Percentiles rank a stretch among this genome's conserved stretches.
Conservation (phyloP, 768 basidiomycete genomes). For the Hericium rajendrae region DNA sequence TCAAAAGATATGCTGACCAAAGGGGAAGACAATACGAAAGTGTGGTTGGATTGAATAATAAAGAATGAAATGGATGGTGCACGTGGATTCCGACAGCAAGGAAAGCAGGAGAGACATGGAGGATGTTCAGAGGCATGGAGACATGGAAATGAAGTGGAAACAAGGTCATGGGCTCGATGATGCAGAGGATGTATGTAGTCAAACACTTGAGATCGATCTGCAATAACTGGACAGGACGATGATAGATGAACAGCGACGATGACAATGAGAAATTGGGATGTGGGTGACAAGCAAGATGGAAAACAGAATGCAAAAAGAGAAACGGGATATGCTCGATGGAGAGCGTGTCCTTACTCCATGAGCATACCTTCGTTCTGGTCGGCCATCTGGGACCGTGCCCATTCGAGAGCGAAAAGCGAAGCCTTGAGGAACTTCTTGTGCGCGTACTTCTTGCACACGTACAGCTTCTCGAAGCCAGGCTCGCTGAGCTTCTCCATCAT, state of each 20-base stretch:
- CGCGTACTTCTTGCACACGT: slow-evolving; percentile 93
- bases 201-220: slow-evolving; percentile 5
- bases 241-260: slow-evolving; percentile 13
- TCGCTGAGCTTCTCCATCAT: slow-evolving; percentile 79
- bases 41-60: slow-evolving; percentile 7
- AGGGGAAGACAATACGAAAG: background rate
- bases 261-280: background rate
- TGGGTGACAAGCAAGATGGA: background rate
- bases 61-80: slow-evolving; percentile 6
- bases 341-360: slow-evolving; percentile 6
- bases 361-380: slow-evolving; percentile 14
- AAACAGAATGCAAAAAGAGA: slow-evolving; percentile 8
- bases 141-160: slow-evolving; percentile 6
- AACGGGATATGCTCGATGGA: slow-evolving; percentile 6
- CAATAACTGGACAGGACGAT: slow-evolving; percentile 13
- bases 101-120: slow-evolving; percentile 9
- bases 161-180: slow-evolving; percentile 7
- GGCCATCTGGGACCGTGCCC: slow-evolving; percentile 40
- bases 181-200: slow-evolving; percentile 2
- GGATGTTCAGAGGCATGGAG: background rate
- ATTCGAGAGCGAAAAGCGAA: slow-evolving; percentile 65
- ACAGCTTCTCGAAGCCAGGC: slow-evolving; percentile 68
- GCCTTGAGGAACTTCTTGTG: slow-evolving; percentile 98
- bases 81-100: slow-evolving; percentile 11
- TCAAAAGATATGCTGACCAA: background rate